Percentiles rank a stretch among this genome's conserved stretches.
Evolutionary conservation across 805 yeast species (phyloP).

Genomic region (Teunomyces cretensis): DNA sequence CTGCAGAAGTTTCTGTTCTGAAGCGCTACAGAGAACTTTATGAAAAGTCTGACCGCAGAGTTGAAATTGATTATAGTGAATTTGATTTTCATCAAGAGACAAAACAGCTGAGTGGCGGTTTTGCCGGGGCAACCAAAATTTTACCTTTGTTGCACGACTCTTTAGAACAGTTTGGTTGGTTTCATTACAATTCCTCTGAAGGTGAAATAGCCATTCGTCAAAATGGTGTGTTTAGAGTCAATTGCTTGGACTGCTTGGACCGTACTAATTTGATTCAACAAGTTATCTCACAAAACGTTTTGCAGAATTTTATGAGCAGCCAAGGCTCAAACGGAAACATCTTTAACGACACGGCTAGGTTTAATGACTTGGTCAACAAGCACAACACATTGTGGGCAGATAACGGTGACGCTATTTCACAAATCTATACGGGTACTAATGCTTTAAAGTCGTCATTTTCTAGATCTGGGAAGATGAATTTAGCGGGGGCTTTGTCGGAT

Average conservation of each 20-base stretch:
- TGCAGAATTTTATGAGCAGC: constrained; percentile 42
- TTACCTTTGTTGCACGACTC: constrained; percentile 64
- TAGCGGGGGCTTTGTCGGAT: constrained; percentile 96
- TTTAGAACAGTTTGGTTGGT: constrained; percentile 79
- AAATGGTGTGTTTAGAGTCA: constrained; percentile 87
- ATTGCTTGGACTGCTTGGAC: constrained; percentile 93
- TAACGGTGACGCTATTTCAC: constrained; percentile 66
- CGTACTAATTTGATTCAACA: constrained; percentile 90
- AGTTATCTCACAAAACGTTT: constrained; percentile 70
- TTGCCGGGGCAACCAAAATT: constrained; percentile 75
- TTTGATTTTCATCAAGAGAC: constrained; percentile 96
- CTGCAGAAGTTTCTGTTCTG: constrained; percentile 73
- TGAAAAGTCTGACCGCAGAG: constrained; percentile 17
- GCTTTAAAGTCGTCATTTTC: constrained; percentile 88
- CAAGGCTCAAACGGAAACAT: constrained; percentile 24
- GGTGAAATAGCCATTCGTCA: constrained; percentile 68
- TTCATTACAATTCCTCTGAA: constrained; percentile 60
- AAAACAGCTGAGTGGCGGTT: constrained; percentile 71
- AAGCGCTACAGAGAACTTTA: constrained; percentile 65
- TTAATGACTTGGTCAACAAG: constrained; percentile 49
- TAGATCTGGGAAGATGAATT: constrained; percentile 91
- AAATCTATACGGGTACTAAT: constrained; percentile 71
- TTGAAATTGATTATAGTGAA: constrained; percentile 57
- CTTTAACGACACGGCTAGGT: constrained; percentile 18
- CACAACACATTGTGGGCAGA: constrained; percentile 54